Evolutionary conservation across 495 filamentous ascomycete genomes (phyloP).

Genomic region (Aspergillus hancockii): DNA sequence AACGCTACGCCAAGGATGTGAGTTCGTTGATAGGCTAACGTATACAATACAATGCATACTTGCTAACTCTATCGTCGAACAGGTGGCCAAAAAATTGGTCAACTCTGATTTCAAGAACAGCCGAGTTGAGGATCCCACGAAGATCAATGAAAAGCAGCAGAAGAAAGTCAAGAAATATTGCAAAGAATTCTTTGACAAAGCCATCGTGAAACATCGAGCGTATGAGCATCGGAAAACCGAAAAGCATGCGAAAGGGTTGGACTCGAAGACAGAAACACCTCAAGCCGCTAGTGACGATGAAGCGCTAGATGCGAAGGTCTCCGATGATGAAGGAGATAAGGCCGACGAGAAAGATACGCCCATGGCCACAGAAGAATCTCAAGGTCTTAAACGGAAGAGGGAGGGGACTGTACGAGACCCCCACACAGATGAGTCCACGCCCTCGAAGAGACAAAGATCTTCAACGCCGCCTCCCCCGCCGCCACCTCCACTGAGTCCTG

Average conservation of each 20-base stretch:
- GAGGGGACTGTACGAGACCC: conserved; percentile 37
- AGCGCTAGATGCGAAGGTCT: conserved; percentile 51
- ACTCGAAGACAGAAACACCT: conserved; percentile 25
- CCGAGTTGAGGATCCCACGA: conserved; percentile 79
- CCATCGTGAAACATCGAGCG: conserved; percentile 69
- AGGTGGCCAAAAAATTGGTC: conserved; percentile 81
- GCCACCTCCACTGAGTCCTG: conserved; percentile 25
- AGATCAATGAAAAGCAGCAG: conserved; percentile 74
- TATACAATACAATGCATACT: neutral
- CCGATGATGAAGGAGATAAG: conserved; percentile 54
- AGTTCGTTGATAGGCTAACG: conserved; percentile 10
- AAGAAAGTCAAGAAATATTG: conserved; percentile 80
- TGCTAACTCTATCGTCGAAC: conserved; percentile 8
- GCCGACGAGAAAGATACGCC: conserved; percentile 7
- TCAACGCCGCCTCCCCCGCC: conserved; percentile 39
- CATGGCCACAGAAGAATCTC: conserved; percentile 24
- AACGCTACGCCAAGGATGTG: conserved; percentile 84
- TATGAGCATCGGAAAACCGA: conserved; percentile 66
- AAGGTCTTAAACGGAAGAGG: conserved; percentile 64
- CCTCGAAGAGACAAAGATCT: conserved; percentile 42
- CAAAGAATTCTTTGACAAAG: conserved; percentile 83
- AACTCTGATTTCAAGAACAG: conserved; percentile 85
- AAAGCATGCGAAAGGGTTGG: conserved; percentile 37
- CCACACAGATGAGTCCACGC: conserved; percentile 24
- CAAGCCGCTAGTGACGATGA: conserved; percentile 32